Percentiles rank a stretch among this genome's conserved stretches.
Evolutionary conservation across 345 rosid species (phyloP).

Genomic region (Gossypioides kirkii): DNA sequence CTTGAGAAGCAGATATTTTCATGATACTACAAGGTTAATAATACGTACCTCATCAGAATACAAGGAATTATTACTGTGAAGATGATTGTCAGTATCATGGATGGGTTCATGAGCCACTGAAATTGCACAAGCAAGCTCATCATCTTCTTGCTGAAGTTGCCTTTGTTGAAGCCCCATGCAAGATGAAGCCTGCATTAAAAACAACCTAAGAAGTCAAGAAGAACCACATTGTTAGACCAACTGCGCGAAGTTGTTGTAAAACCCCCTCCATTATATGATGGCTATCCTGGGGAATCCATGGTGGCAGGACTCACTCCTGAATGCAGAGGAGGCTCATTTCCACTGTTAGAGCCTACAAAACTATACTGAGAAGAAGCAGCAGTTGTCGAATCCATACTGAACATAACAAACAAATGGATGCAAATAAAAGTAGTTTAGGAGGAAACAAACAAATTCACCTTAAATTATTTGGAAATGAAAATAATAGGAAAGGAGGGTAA

Average conservation of each 20-base stretch:
- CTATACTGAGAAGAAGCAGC: too few species aligned
- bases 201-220: too few species aligned
- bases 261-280: conserved; percentile 25
- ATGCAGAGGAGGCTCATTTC: conserved; percentile 34
- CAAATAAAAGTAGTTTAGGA: too few species aligned
- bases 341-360: conserved; percentile 19
- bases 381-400: too few species aligned
- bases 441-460: too few species aligned
- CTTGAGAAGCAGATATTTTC: not conserved
- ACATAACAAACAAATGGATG: too few species aligned
- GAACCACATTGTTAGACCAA: conserved; percentile 9
- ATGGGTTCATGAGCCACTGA: conserved; percentile 25
- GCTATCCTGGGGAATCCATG: conserved; percentile 22
- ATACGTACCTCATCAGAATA: conserved; percentile 30
- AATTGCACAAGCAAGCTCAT: conserved; percentile 67
- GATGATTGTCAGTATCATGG: conserved; percentile 14
- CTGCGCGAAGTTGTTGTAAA: conserved; percentile 24
- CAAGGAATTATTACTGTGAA: conserved; percentile 23
- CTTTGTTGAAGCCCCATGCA: conserved; percentile 27
- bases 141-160: conserved; percentile 49
- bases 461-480: too few species aligned
- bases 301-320: conserved; percentile 30
- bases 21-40: conserved; percentile 3
- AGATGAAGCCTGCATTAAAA: too few species aligned
- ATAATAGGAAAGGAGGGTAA: too few species aligned